These are phyloP conservation scores for Cryptosporidium bovis DNA, from an alignment of 169 alveolate species.

Conservation along the genomic window DNA sequence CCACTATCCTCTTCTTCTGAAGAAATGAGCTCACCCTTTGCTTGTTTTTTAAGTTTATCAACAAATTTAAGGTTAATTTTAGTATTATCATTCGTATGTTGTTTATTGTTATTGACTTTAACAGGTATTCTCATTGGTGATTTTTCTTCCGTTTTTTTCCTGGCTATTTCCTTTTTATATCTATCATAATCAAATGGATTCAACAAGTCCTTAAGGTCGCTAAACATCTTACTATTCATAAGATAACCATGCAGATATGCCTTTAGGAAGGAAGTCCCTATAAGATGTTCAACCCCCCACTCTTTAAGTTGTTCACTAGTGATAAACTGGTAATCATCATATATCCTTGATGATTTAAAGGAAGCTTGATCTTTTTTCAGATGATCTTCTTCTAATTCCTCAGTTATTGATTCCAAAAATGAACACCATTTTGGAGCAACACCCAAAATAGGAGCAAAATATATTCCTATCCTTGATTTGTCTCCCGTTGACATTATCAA, in stretches of 20 bases:
- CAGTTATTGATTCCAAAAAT: slow-evolving; percentile 95
- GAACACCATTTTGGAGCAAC: slow-evolving; percentile 98
- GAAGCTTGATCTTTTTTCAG: slow-evolving; percentile 64
- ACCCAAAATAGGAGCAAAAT: slow-evolving; percentile 93
- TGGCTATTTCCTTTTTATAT: slow-evolving; percentile 82
- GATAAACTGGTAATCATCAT: slow-evolving; percentile 94
- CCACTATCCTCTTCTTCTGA: slow-evolving; percentile 31
- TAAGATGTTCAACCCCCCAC: slow-evolving; percentile 90
- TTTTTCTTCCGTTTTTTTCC: slow-evolving; percentile 84
- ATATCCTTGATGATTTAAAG: slow-evolving; percentile 81
- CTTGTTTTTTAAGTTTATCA: slow-evolving; percentile 48
- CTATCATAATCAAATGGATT: slow-evolving; percentile 87
- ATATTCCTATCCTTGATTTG: slow-evolving; percentile 91
- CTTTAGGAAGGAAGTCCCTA: slow-evolving; percentile 93
- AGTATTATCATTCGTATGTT: slow-evolving; percentile 7
- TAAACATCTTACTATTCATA: slow-evolving; percentile 87
- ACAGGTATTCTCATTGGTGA: slow-evolving; percentile 85
- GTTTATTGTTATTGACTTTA: slow-evolving; percentile 51
- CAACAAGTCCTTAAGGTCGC: slow-evolving; percentile 84
- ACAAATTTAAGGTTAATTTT: slow-evolving; percentile 78
- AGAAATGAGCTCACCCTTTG: slow-evolving; percentile 44
- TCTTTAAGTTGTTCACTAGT: slow-evolving; percentile 92
- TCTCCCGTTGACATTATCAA: slow-evolving; percentile 93
- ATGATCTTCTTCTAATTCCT: slow-evolving; percentile 93
- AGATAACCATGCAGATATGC: slow-evolving; percentile 96